Percentiles rank a stretch among this genome's conserved stretches.
These are phyloP conservation scores for Saccharomyces hybrid DNA, from an alignment of 1,139 yeast genomes.

Conservation along the genomic window DNA sequence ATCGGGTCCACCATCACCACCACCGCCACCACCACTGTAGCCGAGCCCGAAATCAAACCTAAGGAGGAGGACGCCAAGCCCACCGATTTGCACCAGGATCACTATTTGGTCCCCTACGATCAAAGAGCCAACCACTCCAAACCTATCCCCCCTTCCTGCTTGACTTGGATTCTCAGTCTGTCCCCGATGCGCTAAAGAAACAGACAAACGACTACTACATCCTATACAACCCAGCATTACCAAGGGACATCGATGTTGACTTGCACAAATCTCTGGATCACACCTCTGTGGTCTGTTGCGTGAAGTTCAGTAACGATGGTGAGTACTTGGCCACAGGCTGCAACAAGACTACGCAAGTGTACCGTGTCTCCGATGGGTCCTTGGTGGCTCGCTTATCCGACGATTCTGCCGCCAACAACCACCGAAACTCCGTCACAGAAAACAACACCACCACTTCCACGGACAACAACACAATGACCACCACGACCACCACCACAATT, in stretches of 20 bases:
- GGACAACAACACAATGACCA: not conserved
- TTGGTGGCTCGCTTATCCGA: slow-evolving; percentile 81
- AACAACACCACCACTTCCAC: not conserved
- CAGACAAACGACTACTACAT: slow-evolving; percentile 84
- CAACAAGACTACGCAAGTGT: slow-evolving; percentile 91
- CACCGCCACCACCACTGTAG: not conserved
- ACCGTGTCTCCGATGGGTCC: slow-evolving; percentile 87
- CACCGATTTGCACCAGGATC: slow-evolving; percentile 21
- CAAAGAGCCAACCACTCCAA: slow-evolving; percentile 55
- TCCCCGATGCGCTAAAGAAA: slow-evolving; percentile 72
- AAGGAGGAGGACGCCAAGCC: slow-evolving; percentile 21
- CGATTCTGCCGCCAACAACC: slow-evolving; percentile 43
- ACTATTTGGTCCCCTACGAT: slow-evolving; percentile 35
- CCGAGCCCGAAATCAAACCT: slow-evolving; percentile 4
- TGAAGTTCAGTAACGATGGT: slow-evolving; percentile 86
- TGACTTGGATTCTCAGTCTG: slow-evolving; percentile 72
- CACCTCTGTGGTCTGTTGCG: slow-evolving; percentile 93
- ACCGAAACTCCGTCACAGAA: not conserved
- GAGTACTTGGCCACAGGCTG: slow-evolving; percentile 94
- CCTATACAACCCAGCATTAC: slow-evolving; percentile 82
- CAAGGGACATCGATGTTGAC: slow-evolving; percentile 70
- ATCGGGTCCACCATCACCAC: not conserved
- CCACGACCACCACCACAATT: not conserved
- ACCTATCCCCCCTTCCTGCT: slow-evolving; percentile 77
- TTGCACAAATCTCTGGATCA: slow-evolving; percentile 86